Percentiles rank a stretch among this genome's conserved stretches.
These are phyloP conservation scores for Trypanosoma congolense DNA, from an alignment of 208 protist species.

Conservation along the genomic window DNA sequence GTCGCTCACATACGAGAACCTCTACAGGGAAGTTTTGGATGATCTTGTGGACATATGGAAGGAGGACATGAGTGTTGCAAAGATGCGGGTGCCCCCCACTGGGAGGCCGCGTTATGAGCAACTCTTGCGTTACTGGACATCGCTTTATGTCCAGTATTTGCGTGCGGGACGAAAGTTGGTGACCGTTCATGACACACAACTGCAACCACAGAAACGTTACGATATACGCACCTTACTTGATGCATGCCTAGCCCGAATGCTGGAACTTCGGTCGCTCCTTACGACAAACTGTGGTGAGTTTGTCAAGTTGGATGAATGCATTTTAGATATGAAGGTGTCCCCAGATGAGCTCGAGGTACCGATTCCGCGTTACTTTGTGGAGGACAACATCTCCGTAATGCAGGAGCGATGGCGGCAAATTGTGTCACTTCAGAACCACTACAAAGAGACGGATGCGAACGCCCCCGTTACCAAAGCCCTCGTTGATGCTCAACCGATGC, in stretches of 20 bases:
- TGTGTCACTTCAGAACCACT: conserved; percentile 65
- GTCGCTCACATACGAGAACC: conserved; percentile 59
- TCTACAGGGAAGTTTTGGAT: conserved; percentile 72
- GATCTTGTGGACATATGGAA: conserved; percentile 62
- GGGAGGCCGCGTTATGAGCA: conserved; percentile 49
- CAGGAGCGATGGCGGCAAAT: conserved; percentile 66
- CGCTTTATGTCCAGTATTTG: conserved; percentile 91
- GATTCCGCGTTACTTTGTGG: conserved; percentile 83
- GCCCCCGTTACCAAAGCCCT: conserved; percentile 59
- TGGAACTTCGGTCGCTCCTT: conserved; percentile 86
- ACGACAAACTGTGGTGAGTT: conserved; percentile 79
- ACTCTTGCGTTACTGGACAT: conserved; percentile 72
- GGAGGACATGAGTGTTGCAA: conserved; percentile 52
- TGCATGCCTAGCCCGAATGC: conserved; percentile 89
- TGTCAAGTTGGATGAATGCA: conserved; percentile 80
- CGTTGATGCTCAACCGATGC: conserved; percentile 6
- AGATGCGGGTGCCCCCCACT: conserved; percentile 30
- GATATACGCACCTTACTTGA: conserved; percentile 90
- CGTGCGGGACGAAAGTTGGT: conserved; percentile 75
- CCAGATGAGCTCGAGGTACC: conserved; percentile 85
- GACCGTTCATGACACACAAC: conserved; percentile 81
- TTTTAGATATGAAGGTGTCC: conserved; percentile 90
- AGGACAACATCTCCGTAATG: conserved; percentile 78
- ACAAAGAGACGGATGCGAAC: conserved; percentile 56
- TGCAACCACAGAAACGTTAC: conserved; percentile 92